phyloP scores from a whole-genome alignment of 768 basidiomycete genomes.

The Trametes cinnabarina region DNA sequence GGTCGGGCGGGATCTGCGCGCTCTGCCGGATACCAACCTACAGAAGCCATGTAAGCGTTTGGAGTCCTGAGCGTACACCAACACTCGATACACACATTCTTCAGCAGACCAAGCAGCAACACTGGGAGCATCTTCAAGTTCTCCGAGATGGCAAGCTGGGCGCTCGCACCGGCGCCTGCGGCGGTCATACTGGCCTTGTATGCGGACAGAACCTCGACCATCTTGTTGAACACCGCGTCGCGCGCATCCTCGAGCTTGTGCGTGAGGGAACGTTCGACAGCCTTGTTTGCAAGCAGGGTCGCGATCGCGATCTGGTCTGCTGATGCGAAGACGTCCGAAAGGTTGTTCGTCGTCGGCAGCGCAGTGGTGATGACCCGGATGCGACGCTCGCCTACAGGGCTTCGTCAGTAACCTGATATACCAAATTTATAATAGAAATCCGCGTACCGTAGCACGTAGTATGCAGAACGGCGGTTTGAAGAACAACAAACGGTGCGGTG shows the following conservation, averaged over 20 bases:
- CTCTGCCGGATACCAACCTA: constrained; percentile 95
- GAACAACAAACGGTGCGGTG: constrained; percentile 84
- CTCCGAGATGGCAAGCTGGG: constrained; percentile 87
- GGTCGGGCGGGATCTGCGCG: constrained; percentile 94
- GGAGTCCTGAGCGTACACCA: not conserved
- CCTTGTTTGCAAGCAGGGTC: constrained; percentile 56
- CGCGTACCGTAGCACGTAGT: constrained; percentile 83
- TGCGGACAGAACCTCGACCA: constrained; percentile 51
- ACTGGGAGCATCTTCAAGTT: constrained; percentile 95
- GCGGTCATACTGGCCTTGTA: constrained; percentile 95
- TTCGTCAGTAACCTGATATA: not conserved
- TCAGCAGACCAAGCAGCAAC: constrained; percentile 83
- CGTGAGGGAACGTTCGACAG: constrained; percentile 53
- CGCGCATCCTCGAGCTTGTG: constrained; percentile 58
- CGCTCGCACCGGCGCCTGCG: constrained; percentile 89
- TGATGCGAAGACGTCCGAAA: constrained; percentile 55
- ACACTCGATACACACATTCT: constrained; percentile 64
- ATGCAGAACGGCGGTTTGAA: constrained; percentile 93
- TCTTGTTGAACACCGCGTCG: constrained; percentile 53
- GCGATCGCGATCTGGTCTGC: constrained; percentile 56
- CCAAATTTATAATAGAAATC: not conserved
- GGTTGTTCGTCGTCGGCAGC: constrained; percentile 55
- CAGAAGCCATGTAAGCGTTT: not conserved
- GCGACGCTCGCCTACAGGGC: constrained; percentile 45
- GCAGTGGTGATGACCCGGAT: constrained; percentile 61